Evolutionary conservation across 768 basidiomycete species (phyloP), one percentile per base, ranked within the genome.

Genomic region (Saitozyma podzolica): DNA sequence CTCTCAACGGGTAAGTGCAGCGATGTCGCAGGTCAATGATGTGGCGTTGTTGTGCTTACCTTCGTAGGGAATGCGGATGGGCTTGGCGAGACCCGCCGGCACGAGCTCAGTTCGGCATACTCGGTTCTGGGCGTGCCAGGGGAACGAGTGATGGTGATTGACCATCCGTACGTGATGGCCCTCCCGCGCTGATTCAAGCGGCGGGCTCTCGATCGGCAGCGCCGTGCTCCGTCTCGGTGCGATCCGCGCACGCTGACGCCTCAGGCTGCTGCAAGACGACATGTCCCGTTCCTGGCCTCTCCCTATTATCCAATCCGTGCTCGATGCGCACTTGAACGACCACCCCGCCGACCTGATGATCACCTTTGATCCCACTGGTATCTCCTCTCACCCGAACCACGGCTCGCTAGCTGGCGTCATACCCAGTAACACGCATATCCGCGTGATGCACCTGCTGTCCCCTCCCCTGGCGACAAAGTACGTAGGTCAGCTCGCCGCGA

Each of bases 381-480:
- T 95, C 13, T 91, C 92, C n/a, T 82, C 81, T 4, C 93, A 95
- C 73, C 90, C 90, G 2, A 96, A 96, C 75, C 93, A 96, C 78
- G 83, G 81, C 65, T 87, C 91, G 0, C 82, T 93, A 8, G 75
- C 80, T 19, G 89, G 87, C 45, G 84, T 83, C 43, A 75, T 82
- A 47, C 52, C 51, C 48, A 14, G 37, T 19, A 16, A 11, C 29
- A 77, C 82, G 56, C 82, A 89, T 19, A 69, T 82, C 10, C 58
- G 42, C 48, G 42, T 62, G 13, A 47, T 43, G 39, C 57, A 57
- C 29, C 56, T 78, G 8, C 19, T 51, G n/a, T 66, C 77, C 7
- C 66, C 71, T n/a, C 59, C 70, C 8, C 50, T 66, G 11, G 17
- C 56, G 8, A 43, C 59, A 1, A 78, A 78, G 64, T 78, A 73